Evolutionary conservation across 176 grass and related monocot genomes (phyloP).

Genomic region (Themeda triandra): DNA sequence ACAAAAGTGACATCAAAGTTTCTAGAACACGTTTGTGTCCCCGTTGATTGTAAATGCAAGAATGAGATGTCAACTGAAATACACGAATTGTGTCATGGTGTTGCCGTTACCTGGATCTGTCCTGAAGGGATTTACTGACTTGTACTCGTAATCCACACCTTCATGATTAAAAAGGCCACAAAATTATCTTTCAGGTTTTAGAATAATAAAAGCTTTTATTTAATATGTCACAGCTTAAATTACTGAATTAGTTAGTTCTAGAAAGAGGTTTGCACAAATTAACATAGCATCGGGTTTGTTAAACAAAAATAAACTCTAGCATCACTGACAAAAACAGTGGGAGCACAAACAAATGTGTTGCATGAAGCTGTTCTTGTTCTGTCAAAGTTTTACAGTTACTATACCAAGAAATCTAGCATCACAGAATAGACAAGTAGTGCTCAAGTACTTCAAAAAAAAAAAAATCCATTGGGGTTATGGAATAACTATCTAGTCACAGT

Average conservation of each 20-base stretch:
- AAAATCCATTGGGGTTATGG: background rate
- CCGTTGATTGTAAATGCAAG: too few relatives aligned
- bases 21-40: background rate
- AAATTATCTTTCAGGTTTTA: background rate
- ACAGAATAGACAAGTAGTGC: background rate
- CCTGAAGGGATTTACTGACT: conserved; percentile 52
- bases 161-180: background rate
- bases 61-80: background rate
- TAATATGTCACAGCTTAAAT: background rate
- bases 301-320: too few relatives aligned
- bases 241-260: background rate
- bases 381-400: too few relatives aligned
- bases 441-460: background rate
- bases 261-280: background rate
- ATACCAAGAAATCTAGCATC: too few relatives aligned
- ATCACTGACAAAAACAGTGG: background rate
- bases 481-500: background rate
- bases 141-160: conserved; percentile 92
- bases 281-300: background rate
- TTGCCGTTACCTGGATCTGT: conserved; percentile 52
- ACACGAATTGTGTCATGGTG: background rate
- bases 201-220: background rate
- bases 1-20: background rate
- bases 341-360: background rate
- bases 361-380: background rate